Conservation (phyloP, 306 rosid genomes). For the Nissolia schottii region DNA sequence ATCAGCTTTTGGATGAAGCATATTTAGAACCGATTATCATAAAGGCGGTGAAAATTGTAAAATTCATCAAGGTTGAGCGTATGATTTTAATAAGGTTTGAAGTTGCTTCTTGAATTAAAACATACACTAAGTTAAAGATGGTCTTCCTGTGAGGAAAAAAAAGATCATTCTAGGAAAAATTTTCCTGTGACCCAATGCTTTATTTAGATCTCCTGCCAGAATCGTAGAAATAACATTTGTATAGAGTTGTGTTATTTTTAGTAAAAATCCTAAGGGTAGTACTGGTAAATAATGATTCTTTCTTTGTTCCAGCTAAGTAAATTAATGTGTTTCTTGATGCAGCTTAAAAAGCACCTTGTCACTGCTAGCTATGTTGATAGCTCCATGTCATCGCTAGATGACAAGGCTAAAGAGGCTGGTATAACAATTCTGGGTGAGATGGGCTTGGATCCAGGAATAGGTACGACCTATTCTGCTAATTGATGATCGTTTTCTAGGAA, state of each 20-base stretch:
- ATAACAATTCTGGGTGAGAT: slow-evolving; percentile 91
- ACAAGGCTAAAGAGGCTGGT: slow-evolving; percentile 73
- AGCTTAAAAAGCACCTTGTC: slow-evolving; percentile 83
- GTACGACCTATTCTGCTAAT: slow-evolving; percentile 40
- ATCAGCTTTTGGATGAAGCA: neutral
- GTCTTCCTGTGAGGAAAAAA: neutral
- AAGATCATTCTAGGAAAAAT: slow-evolving; percentile 1
- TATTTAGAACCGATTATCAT: neutral
- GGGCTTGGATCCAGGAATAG: slow-evolving; percentile 99
- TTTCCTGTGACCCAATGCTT: neutral
- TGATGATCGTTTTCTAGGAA: neutral
- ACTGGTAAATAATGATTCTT: neutral
- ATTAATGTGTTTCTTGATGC: slow-evolving; percentile 34
- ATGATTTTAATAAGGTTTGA: neutral
- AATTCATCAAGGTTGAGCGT: slow-evolving; percentile 1
- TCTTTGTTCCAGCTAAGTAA: slow-evolving; percentile 8
- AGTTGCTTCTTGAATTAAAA: neutral
- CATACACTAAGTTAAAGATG: neutral
- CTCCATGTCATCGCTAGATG: slow-evolving; percentile 64
- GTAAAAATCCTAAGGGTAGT: neutral
- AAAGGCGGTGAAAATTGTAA: neutral
- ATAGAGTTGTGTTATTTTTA: neutral
- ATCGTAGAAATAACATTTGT: neutral
- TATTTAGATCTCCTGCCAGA: slow-evolving; percentile 11
- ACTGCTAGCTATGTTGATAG: slow-evolving; percentile 96